Evolutionary conservation across 257 asterid genomes (phyloP).

Genomic region (Solanum bukasovii): DNA sequence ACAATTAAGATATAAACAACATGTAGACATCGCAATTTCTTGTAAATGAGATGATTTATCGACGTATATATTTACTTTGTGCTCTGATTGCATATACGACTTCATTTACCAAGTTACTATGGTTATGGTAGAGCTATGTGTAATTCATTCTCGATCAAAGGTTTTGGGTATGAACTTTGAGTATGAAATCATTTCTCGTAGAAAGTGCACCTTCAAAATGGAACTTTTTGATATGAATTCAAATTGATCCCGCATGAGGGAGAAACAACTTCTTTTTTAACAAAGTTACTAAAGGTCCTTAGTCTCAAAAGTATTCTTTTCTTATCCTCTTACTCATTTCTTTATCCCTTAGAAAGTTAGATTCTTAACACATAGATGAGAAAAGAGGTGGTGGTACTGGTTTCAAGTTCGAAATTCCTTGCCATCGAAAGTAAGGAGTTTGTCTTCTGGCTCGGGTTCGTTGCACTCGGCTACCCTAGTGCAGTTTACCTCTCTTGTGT

Average conservation of each 20-base stretch:
- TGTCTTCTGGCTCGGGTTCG: rapidly evolving
- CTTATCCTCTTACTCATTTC: neutral
- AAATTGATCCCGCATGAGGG: neutral
- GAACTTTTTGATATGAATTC: neutral
- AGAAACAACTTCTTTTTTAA: neutral
- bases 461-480: rapidly evolving
- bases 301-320: neutral
- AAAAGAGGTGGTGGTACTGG: neutral
- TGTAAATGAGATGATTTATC: neutral
- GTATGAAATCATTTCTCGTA: neutral
- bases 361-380: neutral
- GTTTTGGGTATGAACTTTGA: neutral
- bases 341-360: neutral
- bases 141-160: neutral
- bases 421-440: too few species aligned
- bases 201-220: neutral
- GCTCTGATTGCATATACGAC: neutral
- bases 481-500: too few species aligned
- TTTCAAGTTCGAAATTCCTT: rapidly evolving
- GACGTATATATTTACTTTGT: too few species aligned
- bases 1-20: neutral
- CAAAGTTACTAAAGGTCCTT: neutral
- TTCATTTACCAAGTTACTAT: neutral
- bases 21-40: neutral
- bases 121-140: neutral